Percentiles rank a stretch among this genome's conserved stretches.
These are phyloP conservation scores for Rhodosporidiobolus sp. DNA, from an alignment of 768 basidiomycete species.

Conservation along the genomic window DNA sequence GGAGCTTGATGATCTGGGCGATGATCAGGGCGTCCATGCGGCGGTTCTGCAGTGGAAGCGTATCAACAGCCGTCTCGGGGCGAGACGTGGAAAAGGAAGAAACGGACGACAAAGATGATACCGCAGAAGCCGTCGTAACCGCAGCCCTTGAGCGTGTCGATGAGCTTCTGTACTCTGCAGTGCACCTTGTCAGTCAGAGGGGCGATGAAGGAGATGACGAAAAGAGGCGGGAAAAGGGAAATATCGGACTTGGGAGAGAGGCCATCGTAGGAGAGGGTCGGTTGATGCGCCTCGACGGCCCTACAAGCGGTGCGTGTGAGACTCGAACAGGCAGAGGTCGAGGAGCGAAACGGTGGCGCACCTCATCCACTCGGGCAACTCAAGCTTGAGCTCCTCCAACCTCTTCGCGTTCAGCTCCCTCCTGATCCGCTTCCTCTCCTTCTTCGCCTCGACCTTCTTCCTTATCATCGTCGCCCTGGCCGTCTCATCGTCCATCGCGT, in stretches of 20 bases:
- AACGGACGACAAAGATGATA: conserved; percentile 22
- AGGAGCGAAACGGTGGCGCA: neutral
- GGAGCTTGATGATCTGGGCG: conserved; percentile 1
- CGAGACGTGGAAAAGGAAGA: neutral
- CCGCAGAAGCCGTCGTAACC: conserved; percentile 7
- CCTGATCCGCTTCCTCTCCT: neutral
- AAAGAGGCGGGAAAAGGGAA: too few species aligned
- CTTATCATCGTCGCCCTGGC: neutral
- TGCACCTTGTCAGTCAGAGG: neutral
- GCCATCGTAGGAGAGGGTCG: neutral
- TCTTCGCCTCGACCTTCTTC: neutral
- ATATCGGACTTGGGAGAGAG: conserved; percentile 14
- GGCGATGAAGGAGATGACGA: too few species aligned
- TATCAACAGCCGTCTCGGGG: neutral
- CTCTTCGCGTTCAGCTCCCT: neutral
- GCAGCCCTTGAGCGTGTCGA: conserved; percentile 6
- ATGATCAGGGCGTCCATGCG: conserved; percentile 11
- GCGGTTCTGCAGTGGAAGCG: neutral
- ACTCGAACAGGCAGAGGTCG: too few species aligned
- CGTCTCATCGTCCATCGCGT: neutral
- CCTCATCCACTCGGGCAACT: conserved; percentile 17
- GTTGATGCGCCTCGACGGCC: conserved; percentile 1
- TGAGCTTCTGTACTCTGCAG: neutral
- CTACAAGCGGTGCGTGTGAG: neutral
- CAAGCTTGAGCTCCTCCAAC: neutral